Evolutionary conservation across 345 rosid species (phyloP), one percentile per base, ranked within the genome.

Genomic region (Salix exigua): DNA sequence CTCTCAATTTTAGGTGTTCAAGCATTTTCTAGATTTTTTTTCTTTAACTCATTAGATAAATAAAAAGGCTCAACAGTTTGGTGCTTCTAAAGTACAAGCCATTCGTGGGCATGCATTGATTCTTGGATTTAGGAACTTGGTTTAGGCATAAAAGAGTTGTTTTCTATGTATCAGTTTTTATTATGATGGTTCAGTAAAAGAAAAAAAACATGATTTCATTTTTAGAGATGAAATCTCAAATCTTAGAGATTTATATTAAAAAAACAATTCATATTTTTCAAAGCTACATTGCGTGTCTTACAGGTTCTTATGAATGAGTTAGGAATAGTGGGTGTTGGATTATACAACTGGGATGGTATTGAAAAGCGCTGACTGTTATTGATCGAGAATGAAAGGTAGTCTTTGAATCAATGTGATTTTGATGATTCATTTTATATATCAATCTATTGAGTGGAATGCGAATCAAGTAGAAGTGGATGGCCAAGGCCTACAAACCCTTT

Each of bases 1-100:
- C 75, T 73, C 44, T 25, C 51, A 73, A 6, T 40, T 55, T 50
- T 26, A 73, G 75, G 75, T 73, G 1, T 10, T 71, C n/a, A 72
- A 26, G 3, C 2, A 53, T 53, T 7, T 53, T 7, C 21, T n/a
- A 9, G 7, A 23, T 9, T 7, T 19, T 53, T 21, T 23, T 53
- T 53, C 60, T 53, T 53, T 53, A 21, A n/a, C 60, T 53, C 23
- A 53, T 21, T 21, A 53, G 25, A 53, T 53, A 53, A 53, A 19
- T 7, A 7, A 53, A 23, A 6, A 9, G 2, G 25, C 21, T 9
- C 6, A 53, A 7, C 21, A 21, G 60, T 53, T 19, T 53, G 2
- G 25, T 6, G 60, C 60, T 6, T 53, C 60, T 53, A 10, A 21
- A 53, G 60, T 53, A 53, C 25, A 53, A 53, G 21, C 60, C 60